Base-by-base conservation (phyloP, 345 rosid species). In the Salix koriyanagi region DNA sequence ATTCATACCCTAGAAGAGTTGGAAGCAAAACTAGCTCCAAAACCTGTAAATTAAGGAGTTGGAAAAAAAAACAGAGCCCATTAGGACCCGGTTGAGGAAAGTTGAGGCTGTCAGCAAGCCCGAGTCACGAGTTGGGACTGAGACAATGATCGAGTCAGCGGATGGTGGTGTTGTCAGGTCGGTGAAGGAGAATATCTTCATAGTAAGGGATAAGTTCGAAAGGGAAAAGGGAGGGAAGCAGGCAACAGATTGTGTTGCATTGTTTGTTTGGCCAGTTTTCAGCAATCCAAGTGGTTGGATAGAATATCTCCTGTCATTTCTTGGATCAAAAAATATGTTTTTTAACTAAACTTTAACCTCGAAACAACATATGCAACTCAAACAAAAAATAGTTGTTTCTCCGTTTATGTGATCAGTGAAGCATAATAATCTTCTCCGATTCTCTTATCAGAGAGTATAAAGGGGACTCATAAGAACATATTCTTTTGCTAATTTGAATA, bases 1-100 rank as follows among this genome's bases (percentile, higher is more conserved):
- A 90, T 96, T 75, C 99, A 91, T 84, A 96, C 98, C 1, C 76
- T 96, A 5, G 98, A 90, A 80, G 98, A 93, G 82, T 84, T 96
- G 4, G 94, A 96, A 26, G 58, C 88, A 15, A 96, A 85, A 74
- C 61, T 82, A 30, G 66, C 87, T 26, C 34, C 87, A 61, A 83
- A 85, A 36, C 80, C 87, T 1, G 62, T 74, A 44, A 72, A 30
- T 30, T 30, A 30, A 74, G 70, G 83, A 72, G 69, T 1, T 7
- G 28, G 36, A 34, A 34, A 30, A 30, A 70, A 72, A 74, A 36
- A 30, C 67, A 7, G 83, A 60, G 41, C 16, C 26, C 7, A 21
- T 18, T 23, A 36, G 18, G 34, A 18, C 52, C 7, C 80, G 71
- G 77, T 56, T 75, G 48, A 54, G 46, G 71, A 69, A 69, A 39